Percentiles rank a stretch among this genome's conserved stretches.
phyloP scores from a whole-genome alignment of 2,329 filamentous ascomycete genomes.

The Scytalidium sp. region DNA sequence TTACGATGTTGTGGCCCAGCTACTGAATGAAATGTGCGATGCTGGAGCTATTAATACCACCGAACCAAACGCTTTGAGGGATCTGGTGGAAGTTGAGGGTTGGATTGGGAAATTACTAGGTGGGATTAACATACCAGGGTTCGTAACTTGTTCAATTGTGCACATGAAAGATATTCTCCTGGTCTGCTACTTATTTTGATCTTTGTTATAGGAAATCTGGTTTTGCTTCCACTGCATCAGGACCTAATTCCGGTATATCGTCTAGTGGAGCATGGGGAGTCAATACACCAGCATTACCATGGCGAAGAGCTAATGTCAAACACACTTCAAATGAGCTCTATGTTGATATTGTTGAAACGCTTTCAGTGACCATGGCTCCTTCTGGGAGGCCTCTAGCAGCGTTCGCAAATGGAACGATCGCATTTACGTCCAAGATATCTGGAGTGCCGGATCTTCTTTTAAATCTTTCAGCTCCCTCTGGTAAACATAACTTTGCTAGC shows the following conservation, averaged over 20 bases:
- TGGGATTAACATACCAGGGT: conserved; percentile 81
- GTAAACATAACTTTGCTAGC: conserved; percentile 70
- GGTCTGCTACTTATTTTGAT: background rate
- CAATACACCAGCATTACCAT: conserved; percentile 65
- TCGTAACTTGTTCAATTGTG: conserved; percentile 20
- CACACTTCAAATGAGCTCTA: conserved; percentile 98
- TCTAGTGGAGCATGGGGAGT: conserved; percentile 30
- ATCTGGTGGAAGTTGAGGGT: conserved; percentile 88
- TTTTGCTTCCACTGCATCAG: conserved; percentile 21
- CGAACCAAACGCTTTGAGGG: conserved; percentile 87
- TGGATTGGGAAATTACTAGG: conserved; percentile 86
- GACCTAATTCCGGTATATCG: conserved; percentile 26
- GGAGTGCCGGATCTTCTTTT: conserved; percentile 89
- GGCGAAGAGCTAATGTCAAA: conserved; percentile 86
- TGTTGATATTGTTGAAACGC: conserved; percentile 88
- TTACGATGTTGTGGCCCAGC: conserved; percentile 91
- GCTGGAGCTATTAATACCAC: conserved; percentile 85
- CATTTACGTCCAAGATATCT: conserved; percentile 92
- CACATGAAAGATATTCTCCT: background rate
- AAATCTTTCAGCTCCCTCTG: conserved; percentile 72
- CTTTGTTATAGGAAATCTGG: conserved; percentile 24
- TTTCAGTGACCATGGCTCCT: conserved; percentile 84
- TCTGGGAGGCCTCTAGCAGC: conserved; percentile 85
- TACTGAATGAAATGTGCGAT: conserved; percentile 96
- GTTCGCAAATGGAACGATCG: conserved; percentile 86